Base-by-base conservation (phyloP, 2,329 filamentous ascomycete genomes). In the Alternaria hordeiaustralica region DNA sequence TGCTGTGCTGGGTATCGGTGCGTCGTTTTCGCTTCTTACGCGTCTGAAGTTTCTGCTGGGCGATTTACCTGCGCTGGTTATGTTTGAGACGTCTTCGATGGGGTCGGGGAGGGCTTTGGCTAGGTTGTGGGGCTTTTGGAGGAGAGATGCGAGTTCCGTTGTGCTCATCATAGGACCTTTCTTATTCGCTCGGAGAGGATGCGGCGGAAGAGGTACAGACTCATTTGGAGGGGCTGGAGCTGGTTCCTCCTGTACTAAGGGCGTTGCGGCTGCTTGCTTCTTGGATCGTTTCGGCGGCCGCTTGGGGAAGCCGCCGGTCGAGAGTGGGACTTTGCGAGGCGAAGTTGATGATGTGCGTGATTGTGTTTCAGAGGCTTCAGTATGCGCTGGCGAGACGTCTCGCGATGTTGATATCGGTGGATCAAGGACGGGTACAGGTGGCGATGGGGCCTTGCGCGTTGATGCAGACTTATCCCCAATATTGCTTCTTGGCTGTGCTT, bases 21-120 rank as follows among this genome's bases (percentile, higher is more conserved):
- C 74, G 33, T 79, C 77, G 46, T 78, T 79, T 30, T 72, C 75
- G 51, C 73, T 76, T 23, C 71, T 61, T 1, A 76, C 71, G 33
- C 78, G 75, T 26, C 70, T 61, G 49, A 78, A 74, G 10, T 63
- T 69, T 45, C 71, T 68, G 11, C 57, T 62, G 1, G 69, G 66
- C 4, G 63, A 56, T 47, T 63, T 68, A n/a, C 23, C 26, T 8
- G 58, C 47, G 4, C 11, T 28, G 6, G 46, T 54, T 5, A 43
- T 23, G 9, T 61, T 60, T 6, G 51, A 25, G 8, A 60, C 63
- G 6, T 76, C 71, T 54, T 75, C 70, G 12, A 78, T 76, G 0
- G 71, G 68, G 45, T 77, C 73, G 3, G 71, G 28, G 10, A 64
- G 25, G 2, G 57, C 46, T 66, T 71, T 56, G 58, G 61, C 18